Evolutionary conservation across 2,329 filamentous ascomycete species (phyloP).

Genomic region (Venturia carpophila): DNA sequence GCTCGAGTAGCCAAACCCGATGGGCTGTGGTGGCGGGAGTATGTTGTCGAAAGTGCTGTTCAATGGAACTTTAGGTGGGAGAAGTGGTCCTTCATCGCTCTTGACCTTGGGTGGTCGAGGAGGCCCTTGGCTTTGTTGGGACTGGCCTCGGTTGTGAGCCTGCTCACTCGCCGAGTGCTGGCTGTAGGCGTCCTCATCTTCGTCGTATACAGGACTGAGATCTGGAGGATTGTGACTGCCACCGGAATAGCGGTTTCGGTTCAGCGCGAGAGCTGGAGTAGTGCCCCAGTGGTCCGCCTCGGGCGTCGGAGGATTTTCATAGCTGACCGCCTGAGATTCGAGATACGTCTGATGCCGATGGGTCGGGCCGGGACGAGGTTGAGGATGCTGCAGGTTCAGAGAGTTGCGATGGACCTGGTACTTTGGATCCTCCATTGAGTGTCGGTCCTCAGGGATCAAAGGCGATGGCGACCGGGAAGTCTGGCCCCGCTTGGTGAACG

Average conservation of each 20-base stretch:
- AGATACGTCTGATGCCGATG: conserved; percentile 66
- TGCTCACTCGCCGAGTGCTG: conserved; percentile 34
- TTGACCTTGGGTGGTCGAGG: conserved; percentile 47
- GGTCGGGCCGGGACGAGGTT: conserved; percentile 65
- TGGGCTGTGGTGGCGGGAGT: conserved; percentile 24
- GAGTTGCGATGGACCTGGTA: conserved; percentile 78
- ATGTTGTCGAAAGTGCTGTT: conserved; percentile 29
- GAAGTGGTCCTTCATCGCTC: conserved; percentile 51
- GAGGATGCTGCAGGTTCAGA: conserved; percentile 69
- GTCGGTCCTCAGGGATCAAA: conserved; percentile 46
- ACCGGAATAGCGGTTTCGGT: conserved; percentile 32
- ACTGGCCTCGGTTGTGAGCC: conserved; percentile 25
- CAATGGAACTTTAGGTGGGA: conserved; percentile 39
- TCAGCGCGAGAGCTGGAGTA: conserved; percentile 33
- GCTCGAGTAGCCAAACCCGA: conserved; percentile 26
- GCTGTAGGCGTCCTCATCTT: conserved; percentile 30
- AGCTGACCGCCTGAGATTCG: conserved; percentile 63
- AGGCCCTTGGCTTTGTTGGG: conserved; percentile 25
- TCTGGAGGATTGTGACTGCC: conserved; percentile 29
- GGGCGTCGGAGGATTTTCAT: conserved; percentile 20
- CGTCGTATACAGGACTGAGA: conserved; percentile 32
- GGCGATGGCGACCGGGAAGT: conserved; percentile 41
- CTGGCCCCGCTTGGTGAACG: conserved; percentile 29
- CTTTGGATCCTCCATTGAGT: conserved; percentile 58
- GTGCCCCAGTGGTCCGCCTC: conserved; percentile 40